Evolutionary conservation across 2,329 filamentous ascomycete species (phyloP), one percentile per base, ranked within the genome.

Genomic region (Graphiopsis chlorocephala): DNA sequence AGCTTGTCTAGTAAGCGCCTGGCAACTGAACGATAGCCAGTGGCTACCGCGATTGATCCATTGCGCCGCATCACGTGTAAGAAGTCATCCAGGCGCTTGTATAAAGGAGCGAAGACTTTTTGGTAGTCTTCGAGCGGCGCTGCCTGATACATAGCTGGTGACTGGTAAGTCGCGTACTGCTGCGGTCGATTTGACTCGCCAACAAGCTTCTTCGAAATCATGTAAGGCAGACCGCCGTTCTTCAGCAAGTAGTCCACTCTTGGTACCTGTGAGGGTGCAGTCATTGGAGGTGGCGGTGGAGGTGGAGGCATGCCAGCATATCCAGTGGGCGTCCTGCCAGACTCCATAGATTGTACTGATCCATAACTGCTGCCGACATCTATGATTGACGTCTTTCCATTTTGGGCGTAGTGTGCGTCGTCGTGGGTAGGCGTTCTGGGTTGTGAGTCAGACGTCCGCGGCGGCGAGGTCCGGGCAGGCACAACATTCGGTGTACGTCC

Each of bases 1-100:
- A 99, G 83, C 42, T 95, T 88, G 78, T 99, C 94, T 5, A 98
- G 84, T 26, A 98, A 80, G 60, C 93, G 87, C 5, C 95, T 88
- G 3, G 95, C 95, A n/a, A 98, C 91, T 0, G 94, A 97, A 62
- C 92, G 88, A 76, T 98, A 97, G 6, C 95, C 95, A 0, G 94
- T 98, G 17, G 95, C 95, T 1, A 98, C 95, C 2, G 95, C 95
- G 5, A 99, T 81, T 0, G 94, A 98, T 3, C 95, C 95, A 71
- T 90, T 92, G 68, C 90, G 93, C 48, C 85, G 82, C 68, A 98
- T 84, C 4, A 99, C 93, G 3, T 86, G 85, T 68, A 90, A 86
- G 74, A 97, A 98, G 73, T 96, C 90, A 69, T 96, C 90, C 25
- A 99, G 83, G 2, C 97, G 83, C 68, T 87, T 89, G 75, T 91